Base-by-base conservation (phyloP, 2,329 filamentous ascomycete genomes). In the Fusarium udum region DNA sequence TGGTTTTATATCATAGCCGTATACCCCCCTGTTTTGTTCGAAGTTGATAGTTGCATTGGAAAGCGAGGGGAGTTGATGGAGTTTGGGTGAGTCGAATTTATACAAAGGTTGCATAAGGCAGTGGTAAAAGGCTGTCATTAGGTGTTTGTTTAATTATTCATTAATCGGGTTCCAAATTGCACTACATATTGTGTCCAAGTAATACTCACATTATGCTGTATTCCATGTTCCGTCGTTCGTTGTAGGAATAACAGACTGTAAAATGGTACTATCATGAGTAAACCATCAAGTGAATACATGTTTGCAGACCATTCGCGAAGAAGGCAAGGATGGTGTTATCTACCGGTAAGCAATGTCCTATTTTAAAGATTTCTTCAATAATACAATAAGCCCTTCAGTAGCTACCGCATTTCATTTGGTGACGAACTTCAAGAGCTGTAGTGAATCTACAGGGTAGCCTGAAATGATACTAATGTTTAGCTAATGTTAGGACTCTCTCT, bases 1-100 rank as follows among this genome's bases (percentile, higher is more conserved):
- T 64, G 74, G 64, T 77, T 66, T 67, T 58, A 73, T 63, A 75
- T 71, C 71, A 70, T 65, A 69, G 75, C 71, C 67, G 62, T 65
- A 74, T 78, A 77, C 71, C 71, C 75, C 52, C 62, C 69, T 69
- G 46, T 61, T 64, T 69, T 61, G 60, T 61, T 74, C 62, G 67
- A 71, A 63, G 74, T 59, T 37, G 60, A 61, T 57, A 24, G 40
- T 37, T 69, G 71, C 71, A 73, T 72, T 68, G 57, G 66, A 69
- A 70, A 61, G 69, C 67, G 61, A 65, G 62, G 40, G 71, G 67
- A 53, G 67, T 74, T 73, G 48, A 28, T 43, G 76, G 76, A 69
- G 75, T 78, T 77, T 63, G 46, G 49, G 61, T 40, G 36, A 43
- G 57, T 28, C 69, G 24, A 39, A 43, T 65, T 75, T 37, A 48